Base-by-base conservation (phyloP, 2,329 filamentous ascomycete genomes). In the Aspergillus quadricinctus region DNA sequence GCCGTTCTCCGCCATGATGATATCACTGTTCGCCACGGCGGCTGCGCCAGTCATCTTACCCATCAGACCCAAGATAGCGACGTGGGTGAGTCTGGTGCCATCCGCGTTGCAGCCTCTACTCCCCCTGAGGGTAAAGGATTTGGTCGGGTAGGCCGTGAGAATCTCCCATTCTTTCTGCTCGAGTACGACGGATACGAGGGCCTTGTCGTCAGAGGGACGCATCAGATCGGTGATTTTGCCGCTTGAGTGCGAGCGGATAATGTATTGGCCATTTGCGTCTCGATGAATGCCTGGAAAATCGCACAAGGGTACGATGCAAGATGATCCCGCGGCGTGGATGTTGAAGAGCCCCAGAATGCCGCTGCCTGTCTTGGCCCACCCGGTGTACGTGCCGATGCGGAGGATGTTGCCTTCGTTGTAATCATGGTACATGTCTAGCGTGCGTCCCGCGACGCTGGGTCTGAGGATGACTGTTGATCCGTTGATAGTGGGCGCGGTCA, bases 11-110 rank as follows among this genome's bases (percentile, higher is more conserved):
- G 81, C 74, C 63, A 86, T 69, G 35, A 81, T 81, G 48, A 87
- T 81, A 28, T 82, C 79, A n/a, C 78, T 86, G 40, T 78, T 80
- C 1, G 88, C 77, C 7, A 96, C 81, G 0, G 91, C 92, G 1
- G 90, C 92, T 0, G 88, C 85, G 0, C 92, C 93, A 0, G 91
- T 91, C 89, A 97, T 96, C 73, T 97, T 96, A 2, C 83, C 88
- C 3, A 96, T 62, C 1, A 97, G 77, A 0, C 93, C 93, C 0
- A 97, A 73, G 19, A 88, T 86, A 0, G 90, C 86, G 1, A 92
- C 78, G 46, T 73, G 61, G 4, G 67, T 72, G 4, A 59, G 50
- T 3, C 28, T 59, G 28, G 75, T 75, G 0, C 87, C 76, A 0
- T 71, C 64, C 1, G 61, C 52, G 8, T 65, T 64, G 1, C 68